phyloP scores from a whole-genome alignment of 2,329 filamentous ascomycete species.

The Xylaria digitata region DNA sequence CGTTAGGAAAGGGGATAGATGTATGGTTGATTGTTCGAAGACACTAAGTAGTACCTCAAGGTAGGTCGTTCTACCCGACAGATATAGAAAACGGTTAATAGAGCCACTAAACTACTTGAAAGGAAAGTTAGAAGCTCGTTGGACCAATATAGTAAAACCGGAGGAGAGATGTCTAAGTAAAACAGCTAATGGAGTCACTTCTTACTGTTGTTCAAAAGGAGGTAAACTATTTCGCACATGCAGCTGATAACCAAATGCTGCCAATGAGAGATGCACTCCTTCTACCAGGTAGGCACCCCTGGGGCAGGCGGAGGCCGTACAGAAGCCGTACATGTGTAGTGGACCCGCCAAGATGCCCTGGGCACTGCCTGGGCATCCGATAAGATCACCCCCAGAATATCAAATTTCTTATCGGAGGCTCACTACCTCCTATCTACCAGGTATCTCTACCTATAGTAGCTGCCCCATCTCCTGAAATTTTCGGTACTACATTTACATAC shows the following conservation, averaged over 20 bases:
- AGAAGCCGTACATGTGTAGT: too few relatives aligned
- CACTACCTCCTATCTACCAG: not conserved
- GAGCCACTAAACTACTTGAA: not conserved
- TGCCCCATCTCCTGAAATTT: slow-evolving; percentile 32
- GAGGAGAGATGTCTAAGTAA: slow-evolving; percentile 22
- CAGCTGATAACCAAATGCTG: slow-evolving; percentile 22
- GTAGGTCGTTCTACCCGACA: not conserved
- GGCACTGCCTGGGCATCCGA: not conserved
- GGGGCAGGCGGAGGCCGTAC: too few relatives aligned
- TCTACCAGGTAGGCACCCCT: not conserved
- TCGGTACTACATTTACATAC: slow-evolving; percentile 26
- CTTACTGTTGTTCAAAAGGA: slow-evolving; percentile 34
- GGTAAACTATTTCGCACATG: slow-evolving; percentile 31
- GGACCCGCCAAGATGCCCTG: not conserved
- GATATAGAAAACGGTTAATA: slow-evolving; percentile 5
- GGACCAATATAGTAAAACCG: slow-evolving; percentile 18
- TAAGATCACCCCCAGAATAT: slow-evolving; percentile 12
- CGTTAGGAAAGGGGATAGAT: slow-evolving; percentile 16
- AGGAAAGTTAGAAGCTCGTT: slow-evolving; percentile 12
- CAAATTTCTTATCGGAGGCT: slow-evolving; percentile 30
- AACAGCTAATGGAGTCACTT: slow-evolving; percentile 18
- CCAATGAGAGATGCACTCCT: slow-evolving; percentile 18
- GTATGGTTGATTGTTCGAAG: slow-evolving; percentile 19
- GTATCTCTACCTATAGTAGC: too few relatives aligned
- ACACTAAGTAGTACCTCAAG: not conserved